These are phyloP conservation scores for Fusarium hostae DNA, from an alignment of 2,329 filamentous ascomycete species.

Conservation along the genomic window DNA sequence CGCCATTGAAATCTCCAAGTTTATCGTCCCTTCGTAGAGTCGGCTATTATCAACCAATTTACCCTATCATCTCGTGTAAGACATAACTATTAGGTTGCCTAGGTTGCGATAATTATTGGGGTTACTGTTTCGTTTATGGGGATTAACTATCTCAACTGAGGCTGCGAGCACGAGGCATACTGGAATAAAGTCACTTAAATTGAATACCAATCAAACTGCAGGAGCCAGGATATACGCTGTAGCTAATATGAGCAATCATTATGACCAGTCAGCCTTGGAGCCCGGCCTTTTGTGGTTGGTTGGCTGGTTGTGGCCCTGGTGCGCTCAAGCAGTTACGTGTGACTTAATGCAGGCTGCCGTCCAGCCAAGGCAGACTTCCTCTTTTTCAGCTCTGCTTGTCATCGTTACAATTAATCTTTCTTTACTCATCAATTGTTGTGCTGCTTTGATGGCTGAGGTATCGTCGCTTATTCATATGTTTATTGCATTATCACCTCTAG, in stretches of 20 bases:
- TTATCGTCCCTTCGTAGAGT: accelerated
- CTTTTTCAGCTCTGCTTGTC: background rate
- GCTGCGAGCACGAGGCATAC: background rate
- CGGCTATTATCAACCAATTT: accelerated
- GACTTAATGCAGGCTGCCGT: background rate
- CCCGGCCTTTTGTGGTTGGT: too few species aligned
- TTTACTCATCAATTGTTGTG: accelerated
- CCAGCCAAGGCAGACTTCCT: background rate
- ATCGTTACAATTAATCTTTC: accelerated
- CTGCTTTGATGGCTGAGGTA: background rate
- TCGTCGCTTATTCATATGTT: background rate
- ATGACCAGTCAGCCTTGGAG: background rate
- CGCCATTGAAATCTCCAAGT: background rate
- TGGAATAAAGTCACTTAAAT: accelerated
- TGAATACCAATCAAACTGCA: too few species aligned
- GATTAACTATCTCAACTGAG: accelerated
- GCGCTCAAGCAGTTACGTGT: background rate
- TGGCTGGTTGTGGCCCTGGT: background rate
- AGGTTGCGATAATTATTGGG: background rate
- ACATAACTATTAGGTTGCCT: too few species aligned
- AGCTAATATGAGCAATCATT: background rate
- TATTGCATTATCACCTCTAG: too few species aligned
- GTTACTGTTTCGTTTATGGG: background rate
- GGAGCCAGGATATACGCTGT: background rate
- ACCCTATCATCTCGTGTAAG: background rate